Conservation (phyloP, 768 basidiomycete genomes). For the Xanthoconium stramineum region DNA sequence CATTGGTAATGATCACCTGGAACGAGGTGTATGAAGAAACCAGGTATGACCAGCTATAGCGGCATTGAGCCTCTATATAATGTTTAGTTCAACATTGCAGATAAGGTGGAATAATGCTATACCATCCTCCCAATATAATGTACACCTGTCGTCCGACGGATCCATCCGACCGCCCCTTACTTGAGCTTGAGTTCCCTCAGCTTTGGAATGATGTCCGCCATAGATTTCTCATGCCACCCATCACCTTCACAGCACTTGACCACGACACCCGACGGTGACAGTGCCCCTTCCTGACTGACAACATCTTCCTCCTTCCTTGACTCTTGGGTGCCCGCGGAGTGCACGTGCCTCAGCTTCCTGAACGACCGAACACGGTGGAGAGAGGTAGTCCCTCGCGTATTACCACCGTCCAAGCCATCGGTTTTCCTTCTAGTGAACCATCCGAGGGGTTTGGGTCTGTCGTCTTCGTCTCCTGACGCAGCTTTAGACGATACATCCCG, state of each 20-base stretch:
- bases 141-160: neutral
- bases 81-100: neutral
- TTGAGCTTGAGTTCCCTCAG: conserved; percentile 24
- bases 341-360: neutral
- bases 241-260: conserved; percentile 11
- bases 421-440: neutral
- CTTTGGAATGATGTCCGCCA: conserved; percentile 30
- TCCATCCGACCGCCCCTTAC: conserved; percentile 1
- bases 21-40: neutral
- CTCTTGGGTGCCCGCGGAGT: neutral
- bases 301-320: neutral
- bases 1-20: conserved; percentile 4
- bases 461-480: neutral
- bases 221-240: conserved; percentile 21
- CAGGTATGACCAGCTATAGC: neutral
- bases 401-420: neutral
- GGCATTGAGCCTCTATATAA: neutral
- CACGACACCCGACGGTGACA: neutral
- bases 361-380: neutral
- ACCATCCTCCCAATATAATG: neutral
- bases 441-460: neutral
- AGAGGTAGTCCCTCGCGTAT: neutral
- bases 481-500: conserved; percentile 22
- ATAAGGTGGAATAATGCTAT: neutral
- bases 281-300: neutral